Evolutionary conservation across 345 rosid genomes (phyloP), one percentile per base, ranked within the genome.

Genomic region (Raphanus sativus): DNA sequence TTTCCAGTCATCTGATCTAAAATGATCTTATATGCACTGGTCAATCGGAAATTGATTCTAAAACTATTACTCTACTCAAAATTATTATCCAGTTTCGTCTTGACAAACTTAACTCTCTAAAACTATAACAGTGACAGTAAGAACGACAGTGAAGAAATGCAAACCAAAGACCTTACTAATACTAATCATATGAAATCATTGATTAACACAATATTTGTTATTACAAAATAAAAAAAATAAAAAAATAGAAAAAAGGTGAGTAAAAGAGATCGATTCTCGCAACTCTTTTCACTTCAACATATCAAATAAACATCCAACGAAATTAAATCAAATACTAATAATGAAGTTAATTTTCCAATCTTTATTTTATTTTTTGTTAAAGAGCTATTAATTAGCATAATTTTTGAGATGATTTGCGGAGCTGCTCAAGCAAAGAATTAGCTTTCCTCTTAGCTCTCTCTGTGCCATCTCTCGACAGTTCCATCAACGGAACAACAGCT

Each of bases 371-470:
- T 28, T 28, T 0, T 24, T 2, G 5, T 8, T 24, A 8, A 56
- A 58, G n/a, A 63, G 38, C 80, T 77, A 45, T 75, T 38, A 38
- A 80, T 73, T 15, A 80, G 60, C 26, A 86, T 74, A 83, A 86
- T 40, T 82, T 83, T 62, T 73, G 28, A 17, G 67, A 64, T 75
- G 75, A 74, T 71, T 84, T 88, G 66, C 78, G 85, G 52, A 93
- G 86, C 82, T 80, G 93, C 84, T 89, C 98, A 74, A 96, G 79
- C 86, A 96, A 76, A 50, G 89, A 88, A 30, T 80, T 75, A 58
- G 98, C 98, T 85, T 91, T 93, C 40, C 91, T 70, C 77, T 90
- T 89, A 24, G 96, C 96, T 84, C 98, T 89, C 84, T 91, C 96
- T 1, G 98, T 89, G n/a, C 99, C 99, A 32, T 75, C 84, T 73